Evolutionary conservation across 176 grass and related monocot genomes (phyloP).

Genomic region (Oryza brachyantha): DNA sequence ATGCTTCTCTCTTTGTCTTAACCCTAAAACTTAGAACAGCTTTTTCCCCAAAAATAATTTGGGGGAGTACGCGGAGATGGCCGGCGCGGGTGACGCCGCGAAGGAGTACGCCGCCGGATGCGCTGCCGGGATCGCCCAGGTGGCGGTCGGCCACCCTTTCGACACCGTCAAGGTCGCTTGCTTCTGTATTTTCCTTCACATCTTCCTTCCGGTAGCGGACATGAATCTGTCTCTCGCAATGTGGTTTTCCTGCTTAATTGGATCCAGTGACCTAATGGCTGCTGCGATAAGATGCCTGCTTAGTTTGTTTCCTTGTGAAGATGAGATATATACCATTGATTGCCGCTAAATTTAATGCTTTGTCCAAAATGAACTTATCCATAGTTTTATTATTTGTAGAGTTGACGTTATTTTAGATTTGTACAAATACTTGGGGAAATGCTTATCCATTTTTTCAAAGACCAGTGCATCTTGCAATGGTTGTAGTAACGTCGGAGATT

Average conservation of each 20-base stretch:
- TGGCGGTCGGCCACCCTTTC: slow-evolving; percentile 68
- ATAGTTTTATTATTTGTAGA: background rate
- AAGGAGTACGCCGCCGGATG: slow-evolving; percentile 69
- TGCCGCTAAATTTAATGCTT: background rate
- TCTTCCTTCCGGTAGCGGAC: background rate
- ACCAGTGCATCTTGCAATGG: background rate
- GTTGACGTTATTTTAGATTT: background rate
- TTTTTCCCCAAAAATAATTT: too few species aligned
- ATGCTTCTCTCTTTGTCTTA: too few species aligned
- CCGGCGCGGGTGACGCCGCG: slow-evolving; percentile 20
- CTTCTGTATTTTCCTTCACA: background rate
- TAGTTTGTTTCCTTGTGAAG: background rate
- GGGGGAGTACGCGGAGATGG: slow-evolving; percentile 20
- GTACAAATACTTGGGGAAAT: background rate
- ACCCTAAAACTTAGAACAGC: too few species aligned
- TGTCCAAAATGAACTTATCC: background rate
- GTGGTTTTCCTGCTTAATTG: background rate
- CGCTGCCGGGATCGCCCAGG: slow-evolving; percentile 58
- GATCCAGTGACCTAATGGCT: too few species aligned
- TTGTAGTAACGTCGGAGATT: background rate
- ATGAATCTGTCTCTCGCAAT: background rate
- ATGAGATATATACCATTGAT: background rate
- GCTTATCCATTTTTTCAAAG: too few species aligned
- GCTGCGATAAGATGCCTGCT: too few species aligned
- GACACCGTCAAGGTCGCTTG: slow-evolving; percentile 68